Percentiles rank a stretch among this genome's conserved stretches.
Evolutionary conservation across 495 filamentous ascomycete genomes (phyloP).

Genomic region (Daldinia decipiens): DNA sequence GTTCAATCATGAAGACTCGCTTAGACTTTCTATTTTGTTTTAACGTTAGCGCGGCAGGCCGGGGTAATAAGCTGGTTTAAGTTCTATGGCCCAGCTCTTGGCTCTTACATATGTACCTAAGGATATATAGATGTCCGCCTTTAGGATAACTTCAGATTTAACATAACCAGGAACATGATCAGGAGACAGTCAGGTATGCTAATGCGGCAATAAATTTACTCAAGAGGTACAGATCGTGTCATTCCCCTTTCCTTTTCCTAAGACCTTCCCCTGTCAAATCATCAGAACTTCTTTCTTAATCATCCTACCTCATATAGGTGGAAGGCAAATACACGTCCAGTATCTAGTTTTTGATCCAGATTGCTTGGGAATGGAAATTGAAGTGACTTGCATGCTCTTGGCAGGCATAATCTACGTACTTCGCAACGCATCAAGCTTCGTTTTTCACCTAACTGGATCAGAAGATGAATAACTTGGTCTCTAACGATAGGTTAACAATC

Average conservation of each 20-base stretch:
- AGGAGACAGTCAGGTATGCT: no score
- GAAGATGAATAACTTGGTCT: neutral
- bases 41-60: neutral
- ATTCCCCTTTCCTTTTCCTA: neutral
- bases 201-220: neutral
- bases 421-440: neutral
- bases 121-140: no score
- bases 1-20: slow-evolving; percentile 4
- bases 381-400: neutral
- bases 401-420: neutral
- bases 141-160: no score
- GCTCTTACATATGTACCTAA: neutral
- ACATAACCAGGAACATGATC: no score
- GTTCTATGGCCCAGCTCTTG: neutral
- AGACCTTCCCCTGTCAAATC: neutral
- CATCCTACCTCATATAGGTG: neutral
- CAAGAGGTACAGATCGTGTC: neutral
- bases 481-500: neutral
- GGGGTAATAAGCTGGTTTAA: neutral
- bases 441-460: neutral
- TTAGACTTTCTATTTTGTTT: neutral
- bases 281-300: neutral
- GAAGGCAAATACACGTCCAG: neutral
- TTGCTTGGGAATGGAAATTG: neutral
- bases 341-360: no score